Conservation (phyloP, 352 stramenopile genomes). For the Pythium phragmiticola region DNA sequence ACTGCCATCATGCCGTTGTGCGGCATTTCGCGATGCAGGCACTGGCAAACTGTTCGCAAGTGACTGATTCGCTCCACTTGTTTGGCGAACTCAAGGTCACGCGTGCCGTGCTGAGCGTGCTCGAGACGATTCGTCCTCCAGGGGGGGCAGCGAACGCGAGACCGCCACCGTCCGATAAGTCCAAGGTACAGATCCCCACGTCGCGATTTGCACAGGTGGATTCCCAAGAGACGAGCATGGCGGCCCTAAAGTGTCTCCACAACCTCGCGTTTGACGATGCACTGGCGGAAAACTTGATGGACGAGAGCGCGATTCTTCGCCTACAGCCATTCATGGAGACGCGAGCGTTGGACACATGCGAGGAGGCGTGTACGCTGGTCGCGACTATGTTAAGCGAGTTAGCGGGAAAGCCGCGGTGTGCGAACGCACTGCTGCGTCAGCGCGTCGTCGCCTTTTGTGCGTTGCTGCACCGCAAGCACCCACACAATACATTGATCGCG, state of each 20-base stretch:
- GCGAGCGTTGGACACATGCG: conserved; percentile 35
- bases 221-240: conserved; percentile 55
- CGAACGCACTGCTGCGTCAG: conserved; percentile 44
- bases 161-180: neutral
- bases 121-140: conserved; percentile 33
- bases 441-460: conserved; percentile 56
- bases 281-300: conserved; percentile 53
- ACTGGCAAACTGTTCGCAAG: conserved; percentile 72
- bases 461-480: conserved; percentile 47
- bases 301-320: conserved; percentile 46
- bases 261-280: conserved; percentile 65
- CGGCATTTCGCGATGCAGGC: conserved; percentile 65
- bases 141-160: neutral
- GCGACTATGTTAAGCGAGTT: conserved; percentile 45
- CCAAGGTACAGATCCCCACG: neutral
- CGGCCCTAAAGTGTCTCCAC: conserved; percentile 64
- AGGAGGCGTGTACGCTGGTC: conserved; percentile 43
- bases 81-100: conserved; percentile 67
- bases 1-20: conserved; percentile 50
- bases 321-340: conserved; percentile 51
- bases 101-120: conserved; percentile 43
- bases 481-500: conserved; percentile 34
- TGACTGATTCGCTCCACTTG: conserved; percentile 71
- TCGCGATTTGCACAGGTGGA: neutral
- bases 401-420: conserved; percentile 47